These are phyloP conservation scores for Hirsutella minnesotensis DNA, from an alignment of 2,329 filamentous ascomycete genomes.

Conservation along the genomic window DNA sequence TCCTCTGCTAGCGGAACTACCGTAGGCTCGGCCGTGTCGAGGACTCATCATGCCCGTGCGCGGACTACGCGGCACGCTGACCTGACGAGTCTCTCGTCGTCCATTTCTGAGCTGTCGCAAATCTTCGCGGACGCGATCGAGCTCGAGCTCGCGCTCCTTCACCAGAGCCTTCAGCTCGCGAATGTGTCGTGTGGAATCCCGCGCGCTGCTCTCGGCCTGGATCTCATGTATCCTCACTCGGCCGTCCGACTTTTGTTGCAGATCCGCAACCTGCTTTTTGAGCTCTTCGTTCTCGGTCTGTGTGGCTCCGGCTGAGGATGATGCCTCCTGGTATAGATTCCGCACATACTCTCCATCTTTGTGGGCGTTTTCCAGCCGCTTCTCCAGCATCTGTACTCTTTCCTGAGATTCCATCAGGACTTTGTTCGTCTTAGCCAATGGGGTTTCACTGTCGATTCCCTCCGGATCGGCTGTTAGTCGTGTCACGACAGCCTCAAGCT, in stretches of 20 bases:
- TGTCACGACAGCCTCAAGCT: constrained; percentile 21
- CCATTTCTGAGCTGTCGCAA: constrained; percentile 33
- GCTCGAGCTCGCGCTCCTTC: constrained; percentile 39
- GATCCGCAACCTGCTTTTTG: constrained; percentile 24
- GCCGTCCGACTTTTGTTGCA: constrained; percentile 30
- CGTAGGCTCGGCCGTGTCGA: constrained; percentile 18
- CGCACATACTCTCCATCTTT: constrained; percentile 45
- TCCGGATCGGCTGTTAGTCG: constrained; percentile 16
- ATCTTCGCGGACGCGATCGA: constrained; percentile 36
- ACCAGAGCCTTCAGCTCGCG: constrained; percentile 28
- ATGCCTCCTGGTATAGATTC: constrained; percentile 46
- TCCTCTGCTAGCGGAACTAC: constrained; percentile 32
- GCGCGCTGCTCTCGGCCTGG: constrained; percentile 25
- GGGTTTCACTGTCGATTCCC: constrained; percentile 11
- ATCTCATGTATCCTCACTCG: constrained; percentile 33
- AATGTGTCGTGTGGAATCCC: constrained; percentile 24
- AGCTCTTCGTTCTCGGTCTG: constrained; percentile 34
- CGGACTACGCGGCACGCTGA: constrained; percentile 47
- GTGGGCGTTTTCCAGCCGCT: constrained; percentile 26
- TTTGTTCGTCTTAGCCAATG: constrained; percentile 14
- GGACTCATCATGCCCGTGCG: constrained; percentile 42
- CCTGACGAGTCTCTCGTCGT: constrained; percentile 42
- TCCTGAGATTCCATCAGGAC: constrained; percentile 24
- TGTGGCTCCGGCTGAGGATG: constrained; percentile 32
- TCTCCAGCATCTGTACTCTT: constrained; percentile 28